Base-by-base conservation (phyloP, 371 early-diverging fungal genomes). In the Haplosporangium sp. region DNA sequence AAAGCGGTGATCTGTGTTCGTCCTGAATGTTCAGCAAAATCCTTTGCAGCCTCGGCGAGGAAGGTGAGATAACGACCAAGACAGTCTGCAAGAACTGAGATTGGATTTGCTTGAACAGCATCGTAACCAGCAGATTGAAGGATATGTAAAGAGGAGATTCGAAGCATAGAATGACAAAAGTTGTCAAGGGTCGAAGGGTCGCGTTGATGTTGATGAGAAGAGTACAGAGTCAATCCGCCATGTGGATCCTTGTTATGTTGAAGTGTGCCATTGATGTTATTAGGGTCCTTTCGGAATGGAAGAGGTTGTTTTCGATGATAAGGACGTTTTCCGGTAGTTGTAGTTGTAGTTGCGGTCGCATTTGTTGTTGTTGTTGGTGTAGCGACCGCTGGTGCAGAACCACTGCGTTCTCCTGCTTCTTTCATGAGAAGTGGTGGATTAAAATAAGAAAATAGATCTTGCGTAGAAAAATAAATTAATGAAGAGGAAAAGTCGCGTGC, bases 71-170 rank as follows among this genome's bases (percentile, higher is more conserved):
- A 81, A 10, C 76, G 75, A 13, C 65, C 76, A 9, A 81, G 70
- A 72, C 82, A 81, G 40, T 81, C 82, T 9, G 53, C 69, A 37
- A 81, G 52, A 34, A 81, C 82, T 2, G 71, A 40, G 60, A 81
- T 65, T 27, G 82, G 62, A 35, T 72, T 81, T 42, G 67, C 57
- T 45, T 81, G 82, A 3, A 75, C 82, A 34, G 76, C 75, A 65
- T 81, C 82, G n/a, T 81, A 81, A 5, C 82, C 82, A 37, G 82
- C 71, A 17, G 82, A 64, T 56, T 81, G 82, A 1, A 81, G 62
- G 13, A 81, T 63, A 59, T 81, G 82, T 35, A 75, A 35, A 35
- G 69, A 52, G 10, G 82, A 81, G 72, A 81, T 75, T 17, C 76
- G 75, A 35, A 81, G 82, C 75, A 81, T 65, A 2, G 82, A 68